Percentiles rank a stretch among this genome's conserved stretches.
phyloP scores from a whole-genome alignment of 2,329 filamentous ascomycete species.

The Xylaria sp. region DNA sequence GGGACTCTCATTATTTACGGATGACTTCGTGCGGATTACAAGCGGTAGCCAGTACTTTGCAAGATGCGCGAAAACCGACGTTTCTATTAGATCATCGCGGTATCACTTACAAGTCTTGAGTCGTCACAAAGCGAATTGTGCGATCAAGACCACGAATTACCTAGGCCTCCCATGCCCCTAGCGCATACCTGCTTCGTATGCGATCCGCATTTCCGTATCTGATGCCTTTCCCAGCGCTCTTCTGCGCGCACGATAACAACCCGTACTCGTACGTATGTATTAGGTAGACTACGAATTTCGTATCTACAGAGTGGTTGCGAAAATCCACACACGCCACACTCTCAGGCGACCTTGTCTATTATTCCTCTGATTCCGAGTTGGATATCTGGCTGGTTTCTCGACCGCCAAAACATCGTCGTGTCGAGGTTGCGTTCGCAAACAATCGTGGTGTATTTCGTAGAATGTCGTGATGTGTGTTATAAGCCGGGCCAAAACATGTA shows the following conservation, averaged over 20 bases:
- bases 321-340: neutral
- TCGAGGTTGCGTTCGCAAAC: neutral
- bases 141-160: neutral
- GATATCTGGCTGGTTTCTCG: neutral
- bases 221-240: neutral
- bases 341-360: neutral
- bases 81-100: constrained; percentile 1
- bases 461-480: too few species aligned
- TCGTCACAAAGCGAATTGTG: neutral
- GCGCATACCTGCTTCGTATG: neutral
- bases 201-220: neutral
- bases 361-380: neutral
- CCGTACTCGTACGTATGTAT: neutral
- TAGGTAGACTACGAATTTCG: neutral
- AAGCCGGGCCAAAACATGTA: too few species aligned
- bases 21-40: too few species aligned
- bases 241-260: neutral
- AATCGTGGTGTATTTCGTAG: neutral
- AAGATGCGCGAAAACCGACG: neutral
- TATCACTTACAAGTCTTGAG: constrained; percentile 2
- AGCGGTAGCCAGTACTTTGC: too few species aligned
- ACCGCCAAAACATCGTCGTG: neutral
- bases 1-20: too few species aligned
- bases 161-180: neutral
- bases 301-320: neutral